Conservation (phyloP, 345 rosid species). For the Passiflora organensis region DNA sequence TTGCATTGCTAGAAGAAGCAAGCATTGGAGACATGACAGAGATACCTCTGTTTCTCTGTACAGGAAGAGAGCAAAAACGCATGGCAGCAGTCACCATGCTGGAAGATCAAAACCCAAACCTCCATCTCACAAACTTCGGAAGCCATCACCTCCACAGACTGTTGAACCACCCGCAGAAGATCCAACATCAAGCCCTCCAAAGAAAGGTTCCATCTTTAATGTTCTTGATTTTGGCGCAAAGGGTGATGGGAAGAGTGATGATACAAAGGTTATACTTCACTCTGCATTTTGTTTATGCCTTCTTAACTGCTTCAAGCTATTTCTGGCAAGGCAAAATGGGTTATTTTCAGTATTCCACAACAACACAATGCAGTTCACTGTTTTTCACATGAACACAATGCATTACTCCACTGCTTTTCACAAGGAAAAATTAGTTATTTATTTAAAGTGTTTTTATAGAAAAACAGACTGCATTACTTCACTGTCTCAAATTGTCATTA, state of each 20-base stretch:
- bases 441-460: too few relatives aligned
- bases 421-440: too few relatives aligned
- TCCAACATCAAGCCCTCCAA: constrained; percentile 1
- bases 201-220: constrained; percentile 42
- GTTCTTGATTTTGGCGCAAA: constrained; percentile 80
- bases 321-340: too few relatives aligned
- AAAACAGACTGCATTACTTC: too few relatives aligned
- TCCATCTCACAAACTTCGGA: constrained; percentile 24
- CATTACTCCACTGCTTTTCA: too few relatives aligned
- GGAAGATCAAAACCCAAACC: constrained; percentile 38
- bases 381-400: too few relatives aligned
- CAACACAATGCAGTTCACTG: too few relatives aligned
- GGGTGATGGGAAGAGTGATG: constrained; percentile 81
- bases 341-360: too few relatives aligned
- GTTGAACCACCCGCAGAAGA: constrained; percentile 17
- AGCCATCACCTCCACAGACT: constrained; percentile 12
- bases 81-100: constrained; percentile 35
- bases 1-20: constrained; percentile 84
- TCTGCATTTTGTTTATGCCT: constrained; percentile 2
- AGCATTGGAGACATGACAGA: constrained; percentile 67
- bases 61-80: constrained; percentile 49
- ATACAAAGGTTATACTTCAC: constrained; percentile 59
- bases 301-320: too few relatives aligned
- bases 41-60: constrained; percentile 34
- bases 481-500: too few relatives aligned